These are phyloP conservation scores for Pontederia paniculata DNA, from an alignment of 176 grass and related monocot species.

Conservation along the genomic window DNA sequence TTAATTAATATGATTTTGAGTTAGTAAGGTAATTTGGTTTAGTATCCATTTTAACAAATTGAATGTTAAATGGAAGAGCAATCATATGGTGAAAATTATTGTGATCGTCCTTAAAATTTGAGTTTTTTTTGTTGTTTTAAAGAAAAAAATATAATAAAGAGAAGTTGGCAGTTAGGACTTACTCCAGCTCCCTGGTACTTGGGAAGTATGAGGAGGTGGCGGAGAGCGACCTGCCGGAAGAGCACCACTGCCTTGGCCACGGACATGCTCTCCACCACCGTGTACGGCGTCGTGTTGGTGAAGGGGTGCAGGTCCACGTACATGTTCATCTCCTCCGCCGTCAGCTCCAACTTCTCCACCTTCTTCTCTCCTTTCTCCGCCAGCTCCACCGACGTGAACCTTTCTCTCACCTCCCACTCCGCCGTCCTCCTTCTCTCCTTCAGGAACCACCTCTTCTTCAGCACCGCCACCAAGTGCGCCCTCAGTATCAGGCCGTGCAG, in stretches of 20 bases:
- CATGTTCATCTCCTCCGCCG: conserved; percentile 65
- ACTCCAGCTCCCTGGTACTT: conserved; percentile 83
- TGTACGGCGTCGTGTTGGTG: conserved; percentile 89
- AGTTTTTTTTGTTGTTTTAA: too few species aligned
- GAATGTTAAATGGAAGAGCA: too few species aligned
- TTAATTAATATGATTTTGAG: too few species aligned
- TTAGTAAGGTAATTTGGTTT: too few species aligned
- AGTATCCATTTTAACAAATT: too few species aligned
- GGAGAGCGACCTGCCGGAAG: conserved; percentile 59
- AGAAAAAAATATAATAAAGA: not conserved
- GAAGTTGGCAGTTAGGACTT: conserved; percentile 8
- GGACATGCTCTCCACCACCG: conserved; percentile 97
- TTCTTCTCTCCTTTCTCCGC: conserved; percentile 30
- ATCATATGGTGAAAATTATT: too few species aligned
- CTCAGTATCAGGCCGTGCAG: conserved; percentile 73
- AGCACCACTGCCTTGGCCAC: conserved; percentile 88
- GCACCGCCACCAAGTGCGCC: conserved; percentile 50
- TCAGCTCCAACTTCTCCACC: conserved; percentile 24
- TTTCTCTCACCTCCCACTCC: conserved; percentile 65
- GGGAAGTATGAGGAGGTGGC: conserved; percentile 84
- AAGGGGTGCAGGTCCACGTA: conserved; percentile 77
- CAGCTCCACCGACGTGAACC: conserved; percentile 57
- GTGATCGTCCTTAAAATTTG: too few species aligned
- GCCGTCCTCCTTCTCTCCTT: conserved; percentile 49
- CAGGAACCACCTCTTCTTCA: conserved; percentile 71